Evolutionary conservation across 2,329 filamentous ascomycete species (phyloP), one percentile per base, ranked within the genome.

Genomic region (Annulohypoxylon truncatum): DNA sequence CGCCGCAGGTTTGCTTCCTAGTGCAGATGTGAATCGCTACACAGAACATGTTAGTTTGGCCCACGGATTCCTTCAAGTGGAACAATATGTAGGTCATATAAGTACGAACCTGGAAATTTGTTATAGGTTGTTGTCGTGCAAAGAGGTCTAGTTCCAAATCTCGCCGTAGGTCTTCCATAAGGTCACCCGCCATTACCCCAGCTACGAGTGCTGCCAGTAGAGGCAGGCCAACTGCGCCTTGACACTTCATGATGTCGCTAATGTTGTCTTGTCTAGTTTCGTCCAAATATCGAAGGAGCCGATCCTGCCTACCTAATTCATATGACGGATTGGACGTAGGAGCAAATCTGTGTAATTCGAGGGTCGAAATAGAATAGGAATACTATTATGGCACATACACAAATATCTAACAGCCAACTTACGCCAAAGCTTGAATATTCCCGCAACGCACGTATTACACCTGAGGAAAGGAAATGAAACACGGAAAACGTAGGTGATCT

Each of bases 1-100:
- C 8, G 78, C 67, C 2, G 82, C 79, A 0, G 61, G 53, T 13
- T 77, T 72, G 6, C 79, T 81, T 22, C 81, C 82, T 48, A 85
- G 54, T n/a, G 38, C 18, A 22, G 78, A 79, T 2, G 62, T 69
- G 66, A 84, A 85, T 2, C 73, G 61, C 75, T 83, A 60, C 33
- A 50, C 38, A 7, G 4, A 8, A 15, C 2, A 35, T 48, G 47
- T 68, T 50, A 55, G 65, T 33, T 26, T 12, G n/a, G 20, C 24
- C 18, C 26, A 31, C 12, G 24, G 22, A 47, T 38, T 6, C 18
- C 35, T 44, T 22, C 15, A 8, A 31, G 31, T 15, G 12, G 5
- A n/a, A 15, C 44, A 28, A 18, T 26, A 47, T 28, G 28, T n/a
- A 47, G 53, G 22, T 20, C n/a, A 40, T 33, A 5, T 3, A 24